Base-by-base conservation (phyloP, 345 rosid species). In the Zanthoxylum bungeanum region DNA sequence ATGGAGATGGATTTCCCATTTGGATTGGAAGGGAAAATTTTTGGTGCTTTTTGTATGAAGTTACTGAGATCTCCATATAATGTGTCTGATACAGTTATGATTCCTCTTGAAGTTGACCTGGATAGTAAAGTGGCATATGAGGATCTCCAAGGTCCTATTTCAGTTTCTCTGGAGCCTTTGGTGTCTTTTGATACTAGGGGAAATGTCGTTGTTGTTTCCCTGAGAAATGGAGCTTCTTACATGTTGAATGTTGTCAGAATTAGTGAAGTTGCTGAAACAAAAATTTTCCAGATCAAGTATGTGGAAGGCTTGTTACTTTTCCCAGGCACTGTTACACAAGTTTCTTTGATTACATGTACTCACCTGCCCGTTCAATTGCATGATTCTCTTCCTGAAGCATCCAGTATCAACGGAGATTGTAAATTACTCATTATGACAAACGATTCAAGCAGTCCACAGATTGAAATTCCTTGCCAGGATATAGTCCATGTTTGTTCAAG, bases 281-380 rank as follows among this genome's bases (percentile, higher is more conserved):
- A 79, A 60, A 21, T 59, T 79, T 85, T 89, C 68, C 77, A 73
- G 66, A 78, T 89, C 76, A 87, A 84, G 82, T 78, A 83, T 70
- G 57, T 76, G 71, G 80, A 79, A 72, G 91, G 89, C 62, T 73
- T 89, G 81, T 76, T 89, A 5, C 92, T 89, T 40, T 89, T 83
- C 66, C 95, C 95, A 3, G 80, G 79, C 40, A 79, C 88, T 65
- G 67, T 69, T 30, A 87, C 92, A 0, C 80, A 71, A 71, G 88
- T 87, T 74, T 88, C 90, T 64, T 53, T 80, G 24, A 67, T 87
- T 67, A 52, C 81, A 52, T 89, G 89, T 64, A 44, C 56, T 50
- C 76, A 67, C 37, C 49, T 68, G 50, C 78, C 74, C 25, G 71
- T 42, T 72, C 75, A 77, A 46, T 61, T 72, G 12, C 62, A 61